Evolutionary conservation across 305 asterid genomes (phyloP).

Genomic region (Fraxinus paxiana): DNA sequence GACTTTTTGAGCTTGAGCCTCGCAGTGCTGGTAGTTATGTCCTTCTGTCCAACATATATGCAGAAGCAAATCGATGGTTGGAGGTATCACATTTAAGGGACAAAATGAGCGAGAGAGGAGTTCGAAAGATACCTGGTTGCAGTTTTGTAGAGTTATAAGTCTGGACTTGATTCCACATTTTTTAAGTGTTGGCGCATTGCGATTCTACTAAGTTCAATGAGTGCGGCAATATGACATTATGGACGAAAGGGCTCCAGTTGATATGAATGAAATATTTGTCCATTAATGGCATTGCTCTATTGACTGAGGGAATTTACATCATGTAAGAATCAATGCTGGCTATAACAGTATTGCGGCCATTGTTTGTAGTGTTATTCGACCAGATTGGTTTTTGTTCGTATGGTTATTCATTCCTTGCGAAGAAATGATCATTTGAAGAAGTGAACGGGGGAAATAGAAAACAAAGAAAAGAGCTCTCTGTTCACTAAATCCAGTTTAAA

Average conservation of each 20-base stretch:
- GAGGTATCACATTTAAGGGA: constrained; percentile 49
- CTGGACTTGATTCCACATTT: constrained; percentile 6
- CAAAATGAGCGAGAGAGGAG: constrained; percentile 50
- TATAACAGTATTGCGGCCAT: neutral
- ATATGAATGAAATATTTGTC: neutral
- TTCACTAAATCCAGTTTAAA: neutral
- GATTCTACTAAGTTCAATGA: constrained; percentile 24
- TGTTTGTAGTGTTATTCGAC: neutral
- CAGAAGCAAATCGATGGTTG: constrained; percentile 59
- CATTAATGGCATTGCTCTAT: neutral
- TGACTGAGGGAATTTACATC: neutral
- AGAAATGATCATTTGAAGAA: neutral
- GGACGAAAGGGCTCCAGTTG: neutral
- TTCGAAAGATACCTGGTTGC: constrained; percentile 58
- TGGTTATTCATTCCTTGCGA: neutral
- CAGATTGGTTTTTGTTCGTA: neutral
- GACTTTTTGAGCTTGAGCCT: constrained; percentile 66
- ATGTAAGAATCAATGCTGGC: neutral
- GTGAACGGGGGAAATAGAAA: neutral
- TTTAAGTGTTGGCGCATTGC: neutral
- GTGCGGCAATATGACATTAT: neutral
- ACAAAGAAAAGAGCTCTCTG: neutral
- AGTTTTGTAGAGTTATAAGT: constrained; percentile 44
- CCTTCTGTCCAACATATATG: constrained; percentile 61
- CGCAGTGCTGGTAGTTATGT: constrained; percentile 43